Conservation (phyloP, 345 rosid species). For the Acer campestre region DNA sequence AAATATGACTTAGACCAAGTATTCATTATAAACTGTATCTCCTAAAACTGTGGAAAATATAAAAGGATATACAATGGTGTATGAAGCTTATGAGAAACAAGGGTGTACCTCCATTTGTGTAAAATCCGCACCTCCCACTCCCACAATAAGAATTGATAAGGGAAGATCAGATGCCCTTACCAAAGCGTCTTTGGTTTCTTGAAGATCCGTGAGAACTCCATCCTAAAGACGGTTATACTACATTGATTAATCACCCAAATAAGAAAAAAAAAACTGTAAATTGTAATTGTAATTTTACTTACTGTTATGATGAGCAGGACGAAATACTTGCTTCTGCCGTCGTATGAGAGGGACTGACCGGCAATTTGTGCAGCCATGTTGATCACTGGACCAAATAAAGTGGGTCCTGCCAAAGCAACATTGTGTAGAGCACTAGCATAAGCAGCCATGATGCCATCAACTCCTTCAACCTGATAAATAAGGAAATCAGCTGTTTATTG, state of each 20-base stretch:
- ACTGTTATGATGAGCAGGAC: conserved; percentile 71
- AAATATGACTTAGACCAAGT: not conserved
- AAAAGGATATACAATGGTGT: not conserved
- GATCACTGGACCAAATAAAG: conserved; percentile 63
- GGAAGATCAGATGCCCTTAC: conserved; percentile 96
- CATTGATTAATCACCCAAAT: not conserved
- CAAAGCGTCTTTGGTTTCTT: conserved; percentile 74
- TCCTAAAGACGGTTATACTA: conserved; percentile 45
- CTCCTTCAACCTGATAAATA: conserved; percentile 69
- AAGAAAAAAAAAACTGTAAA: not conserved
- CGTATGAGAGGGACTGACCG: conserved; percentile 31
- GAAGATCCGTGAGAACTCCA: conserved; percentile 81
- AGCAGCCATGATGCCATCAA: conserved; percentile 83
- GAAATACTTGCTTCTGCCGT: conserved; percentile 38
- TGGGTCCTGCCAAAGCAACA: conserved; percentile 70
- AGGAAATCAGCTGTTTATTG: not conserved
- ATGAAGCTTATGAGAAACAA: not conserved
- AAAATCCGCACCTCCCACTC: conserved; percentile 83
- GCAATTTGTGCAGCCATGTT: conserved; percentile 63
- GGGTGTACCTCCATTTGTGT: conserved; percentile 81
- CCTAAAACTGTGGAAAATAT: not conserved
- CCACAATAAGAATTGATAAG: conserved; percentile 78
- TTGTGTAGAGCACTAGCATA: conserved; percentile 56
- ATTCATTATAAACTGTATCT: too few relatives aligned
- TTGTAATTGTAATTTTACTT: not conserved